Evolutionary conservation across 2,329 filamentous ascomycete genomes (phyloP).

Genomic region (Hymenoscyphus occultus): DNA sequence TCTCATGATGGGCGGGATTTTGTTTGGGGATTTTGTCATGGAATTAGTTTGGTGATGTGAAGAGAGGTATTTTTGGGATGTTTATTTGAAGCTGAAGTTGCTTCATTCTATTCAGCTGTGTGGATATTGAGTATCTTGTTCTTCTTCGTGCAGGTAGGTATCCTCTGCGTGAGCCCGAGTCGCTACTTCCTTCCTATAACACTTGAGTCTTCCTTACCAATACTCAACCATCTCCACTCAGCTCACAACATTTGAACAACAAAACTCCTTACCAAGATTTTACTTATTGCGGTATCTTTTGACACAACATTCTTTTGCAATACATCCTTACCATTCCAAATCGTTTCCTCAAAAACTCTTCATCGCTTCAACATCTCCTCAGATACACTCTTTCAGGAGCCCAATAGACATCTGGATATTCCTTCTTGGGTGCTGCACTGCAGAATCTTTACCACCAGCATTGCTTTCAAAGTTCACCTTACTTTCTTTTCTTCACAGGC

Average conservation of each 20-base stretch:
- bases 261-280: neutral
- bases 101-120: rapidly evolving
- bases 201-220: too few species aligned
- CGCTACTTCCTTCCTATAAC: too few species aligned
- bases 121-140: too few species aligned
- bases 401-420: neutral
- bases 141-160: too few species aligned
- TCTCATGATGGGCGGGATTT: too few species aligned
- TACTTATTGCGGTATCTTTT: neutral
- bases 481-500: neutral
- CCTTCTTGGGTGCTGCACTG: neutral
- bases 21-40: too few species aligned
- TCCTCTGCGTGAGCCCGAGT: too few species aligned
- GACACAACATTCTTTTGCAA: neutral
- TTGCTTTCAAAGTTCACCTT: neutral
- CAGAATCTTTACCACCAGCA: neutral
- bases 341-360: neutral
- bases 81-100: too few species aligned
- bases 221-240: too few species aligned
- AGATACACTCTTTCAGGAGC: neutral
- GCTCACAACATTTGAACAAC: neutral
- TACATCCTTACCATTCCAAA: neutral
- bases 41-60: too few species aligned
- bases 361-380: neutral
- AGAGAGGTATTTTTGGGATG: too few species aligned